phyloP scores from a whole-genome alignment of 2,329 filamentous ascomycete genomes.

The Aurifilum marmelostoma region DNA sequence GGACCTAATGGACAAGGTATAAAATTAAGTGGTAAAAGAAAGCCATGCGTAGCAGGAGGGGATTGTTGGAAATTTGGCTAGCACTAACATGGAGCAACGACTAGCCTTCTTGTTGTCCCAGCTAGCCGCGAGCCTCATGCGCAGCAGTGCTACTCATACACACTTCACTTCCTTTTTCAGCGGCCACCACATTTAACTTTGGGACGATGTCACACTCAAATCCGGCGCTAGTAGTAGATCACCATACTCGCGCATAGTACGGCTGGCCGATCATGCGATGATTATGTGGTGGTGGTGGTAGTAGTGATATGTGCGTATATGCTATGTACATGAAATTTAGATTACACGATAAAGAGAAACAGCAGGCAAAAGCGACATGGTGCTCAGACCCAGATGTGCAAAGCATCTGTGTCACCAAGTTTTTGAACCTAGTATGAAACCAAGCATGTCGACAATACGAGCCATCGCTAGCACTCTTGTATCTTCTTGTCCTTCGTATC shows the following conservation, averaged over 20 bases:
- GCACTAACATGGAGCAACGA: background rate
- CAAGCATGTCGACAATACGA: background rate
- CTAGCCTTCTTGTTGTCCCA: background rate
- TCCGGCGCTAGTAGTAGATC: background rate
- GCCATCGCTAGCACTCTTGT: background rate
- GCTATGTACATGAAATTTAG: constrained; percentile 10
- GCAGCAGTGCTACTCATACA: background rate
- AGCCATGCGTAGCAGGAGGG: too few species aligned
- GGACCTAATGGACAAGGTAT: too few species aligned
- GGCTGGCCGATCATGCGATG: too few species aligned
- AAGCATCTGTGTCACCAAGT: background rate
- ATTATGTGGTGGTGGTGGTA: constrained; percentile 9
- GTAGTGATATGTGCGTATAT: constrained; percentile 5
- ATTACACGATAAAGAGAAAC: background rate
- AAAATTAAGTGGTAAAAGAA: too few species aligned
- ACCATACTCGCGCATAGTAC: background rate
- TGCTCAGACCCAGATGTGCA: background rate
- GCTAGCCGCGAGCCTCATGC: background rate
- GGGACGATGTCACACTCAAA: constrained; percentile 3
- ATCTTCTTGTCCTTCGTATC: constrained; percentile 1
- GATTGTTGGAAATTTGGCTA: background rate
- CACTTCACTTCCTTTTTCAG: background rate
- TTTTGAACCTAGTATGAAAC: background rate
- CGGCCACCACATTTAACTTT: background rate
- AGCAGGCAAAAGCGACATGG: background rate